These are phyloP conservation scores for Sindora glabra DNA, from an alignment of 306 rosid genomes.

Conservation along the genomic window DNA sequence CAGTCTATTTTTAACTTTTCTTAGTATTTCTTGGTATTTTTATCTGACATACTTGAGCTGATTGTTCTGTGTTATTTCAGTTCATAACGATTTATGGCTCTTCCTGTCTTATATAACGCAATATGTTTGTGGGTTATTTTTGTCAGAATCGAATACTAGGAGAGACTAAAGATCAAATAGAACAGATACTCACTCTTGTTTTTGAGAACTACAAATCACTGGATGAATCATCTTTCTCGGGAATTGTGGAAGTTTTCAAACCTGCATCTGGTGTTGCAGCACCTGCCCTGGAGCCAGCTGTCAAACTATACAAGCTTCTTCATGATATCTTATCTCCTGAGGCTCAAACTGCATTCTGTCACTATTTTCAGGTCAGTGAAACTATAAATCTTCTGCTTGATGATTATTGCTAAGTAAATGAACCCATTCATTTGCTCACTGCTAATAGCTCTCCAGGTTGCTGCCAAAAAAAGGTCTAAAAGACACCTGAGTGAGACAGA, in stretches of 20 bases:
- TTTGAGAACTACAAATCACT: constrained; percentile 93
- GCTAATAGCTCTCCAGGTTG: constrained; percentile 52
- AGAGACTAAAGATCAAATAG: constrained; percentile 87
- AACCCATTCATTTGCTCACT: constrained; percentile 16
- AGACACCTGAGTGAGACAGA: constrained; percentile 87
- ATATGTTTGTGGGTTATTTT: constrained; percentile 5
- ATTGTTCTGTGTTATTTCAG: constrained; percentile 8
- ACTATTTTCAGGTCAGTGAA: constrained; percentile 80
- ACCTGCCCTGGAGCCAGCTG: constrained; percentile 90
- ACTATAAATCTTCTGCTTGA: constrained; percentile 10
- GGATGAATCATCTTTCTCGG: constrained; percentile 73
- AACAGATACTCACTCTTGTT: constrained; percentile 64
- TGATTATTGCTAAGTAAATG: constrained; percentile 8
- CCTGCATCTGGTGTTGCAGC: constrained; percentile 73
- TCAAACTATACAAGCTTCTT: constrained; percentile 80
- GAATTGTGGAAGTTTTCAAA: constrained; percentile 68
- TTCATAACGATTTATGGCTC: neutral
- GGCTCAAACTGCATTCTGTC: constrained; percentile 87
- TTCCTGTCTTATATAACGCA: constrained; percentile 21
- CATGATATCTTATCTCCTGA: constrained; percentile 93
- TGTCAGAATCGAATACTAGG: constrained; percentile 87
- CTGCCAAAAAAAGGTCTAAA: constrained; percentile 81
- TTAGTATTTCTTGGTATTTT: neutral
- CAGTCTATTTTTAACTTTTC: neutral
- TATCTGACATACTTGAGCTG: neutral